phyloP scores from a whole-genome alignment of 2,329 filamentous ascomycete species.

The Aspergillus flavus region DNA sequence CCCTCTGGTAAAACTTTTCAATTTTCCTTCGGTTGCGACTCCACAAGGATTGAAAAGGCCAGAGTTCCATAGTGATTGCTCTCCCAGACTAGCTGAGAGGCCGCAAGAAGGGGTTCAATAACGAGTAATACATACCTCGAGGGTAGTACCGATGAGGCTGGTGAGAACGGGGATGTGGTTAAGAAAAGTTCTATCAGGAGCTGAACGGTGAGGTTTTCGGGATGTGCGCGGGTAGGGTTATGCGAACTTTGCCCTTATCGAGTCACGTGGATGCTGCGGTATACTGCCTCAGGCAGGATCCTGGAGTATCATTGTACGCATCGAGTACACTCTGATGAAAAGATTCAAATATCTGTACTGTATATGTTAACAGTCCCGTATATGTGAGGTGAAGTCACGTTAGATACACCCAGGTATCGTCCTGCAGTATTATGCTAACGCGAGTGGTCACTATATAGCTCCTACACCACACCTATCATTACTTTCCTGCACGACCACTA shows the following conservation, averaged over 20 bases:
- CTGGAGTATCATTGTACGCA: no score
- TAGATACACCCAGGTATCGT: no score
- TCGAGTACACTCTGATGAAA: no score
- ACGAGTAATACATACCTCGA: conserved; percentile 46
- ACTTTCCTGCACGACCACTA: no score
- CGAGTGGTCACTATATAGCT: no score
- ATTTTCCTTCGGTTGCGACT: conserved; percentile 1
- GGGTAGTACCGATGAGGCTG: conserved; percentile 31
- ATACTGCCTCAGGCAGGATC: conserved; percentile 18
- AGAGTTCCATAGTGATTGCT: conserved; percentile 41
- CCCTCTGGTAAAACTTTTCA: conserved; percentile 11
- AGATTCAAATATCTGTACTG: no score
- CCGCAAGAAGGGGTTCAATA: conserved; percentile 29
- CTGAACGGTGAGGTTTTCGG: conserved; percentile 27
- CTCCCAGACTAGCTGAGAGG: conserved; percentile 48
- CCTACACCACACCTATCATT: no score
- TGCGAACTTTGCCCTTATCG: conserved; percentile 29
- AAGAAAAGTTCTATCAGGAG: conserved; percentile 14
- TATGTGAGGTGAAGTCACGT: no score
- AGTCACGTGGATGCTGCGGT: conserved; percentile 28
- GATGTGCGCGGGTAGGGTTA: conserved; percentile 38
- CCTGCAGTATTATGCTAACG: no score
- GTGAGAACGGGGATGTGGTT: conserved; percentile 28
- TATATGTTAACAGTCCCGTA: no score
- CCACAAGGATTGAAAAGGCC: conserved; percentile 11